A percentile compares a stretch with the other conserved stretches of the same genome.
These are phyloP conservation scores for Neurospora sp. DNA, from an alignment of 495 filamentous ascomycete genomes.

Conservation along the genomic window DNA sequence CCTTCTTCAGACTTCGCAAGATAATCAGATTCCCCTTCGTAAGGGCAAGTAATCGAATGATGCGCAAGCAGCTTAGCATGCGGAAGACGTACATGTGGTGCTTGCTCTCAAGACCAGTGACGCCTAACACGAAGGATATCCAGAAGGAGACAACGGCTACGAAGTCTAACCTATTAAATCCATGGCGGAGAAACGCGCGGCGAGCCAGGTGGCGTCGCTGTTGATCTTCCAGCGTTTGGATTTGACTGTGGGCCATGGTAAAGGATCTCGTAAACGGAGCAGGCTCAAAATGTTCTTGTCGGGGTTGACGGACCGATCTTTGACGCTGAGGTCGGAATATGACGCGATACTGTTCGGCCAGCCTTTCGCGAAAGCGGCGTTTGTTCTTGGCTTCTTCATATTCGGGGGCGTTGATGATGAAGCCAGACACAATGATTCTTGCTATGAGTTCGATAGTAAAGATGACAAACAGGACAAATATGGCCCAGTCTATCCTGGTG, in stretches of 20 bases:
- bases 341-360: constrained; percentile 61
- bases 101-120: constrained; percentile 53
- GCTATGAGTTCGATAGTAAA: constrained; percentile 81
- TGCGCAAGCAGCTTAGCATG: constrained; percentile 91
- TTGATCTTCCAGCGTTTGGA: constrained; percentile 62
- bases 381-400: constrained; percentile 72
- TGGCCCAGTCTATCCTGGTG: constrained; percentile 61
- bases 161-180: constrained; percentile 93
- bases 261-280: constrained; percentile 75
- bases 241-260: constrained; percentile 44
- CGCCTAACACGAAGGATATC: constrained; percentile 67
- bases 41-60: constrained; percentile 75
- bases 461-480: constrained; percentile 76
- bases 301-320: constrained; percentile 43
- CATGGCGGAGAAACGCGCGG: constrained; percentile 86
- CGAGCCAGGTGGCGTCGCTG: constrained; percentile 76
- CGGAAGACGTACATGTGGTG: constrained; percentile 80
- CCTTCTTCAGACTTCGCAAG: constrained; percentile 87
- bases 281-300: constrained; percentile 35
- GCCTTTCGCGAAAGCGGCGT: constrained; percentile 58
- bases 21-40: constrained; percentile 94
- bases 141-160: constrained; percentile 93
- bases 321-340: constrained; percentile 75
- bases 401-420: constrained; percentile 76
- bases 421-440: constrained; percentile 81